Conservation (phyloP, 1,284 basidiomycete genomes). For the Ganoderma lingzhi region DNA sequence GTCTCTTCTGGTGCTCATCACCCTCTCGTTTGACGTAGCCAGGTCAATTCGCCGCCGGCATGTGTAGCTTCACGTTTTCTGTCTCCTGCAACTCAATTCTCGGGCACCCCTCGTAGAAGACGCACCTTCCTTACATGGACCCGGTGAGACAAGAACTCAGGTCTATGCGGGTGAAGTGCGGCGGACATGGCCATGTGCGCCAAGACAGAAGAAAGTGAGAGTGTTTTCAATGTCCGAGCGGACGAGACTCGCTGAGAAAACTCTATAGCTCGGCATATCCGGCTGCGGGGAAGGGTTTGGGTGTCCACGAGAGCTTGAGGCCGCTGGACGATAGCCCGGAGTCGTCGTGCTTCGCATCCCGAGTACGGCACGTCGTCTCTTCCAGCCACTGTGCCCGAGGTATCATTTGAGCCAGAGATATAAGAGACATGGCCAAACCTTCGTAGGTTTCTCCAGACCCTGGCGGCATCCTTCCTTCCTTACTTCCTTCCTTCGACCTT, state of each 20-base stretch:
- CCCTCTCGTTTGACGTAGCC: conserved; percentile 5
- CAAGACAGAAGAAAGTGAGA: conserved; percentile 15
- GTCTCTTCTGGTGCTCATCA: conserved; percentile 13
- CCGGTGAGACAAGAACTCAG: conserved; percentile 13
- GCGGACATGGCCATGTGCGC: conserved; percentile 3
- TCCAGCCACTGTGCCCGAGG: conserved; percentile 3
- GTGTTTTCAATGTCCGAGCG: conserved; percentile 10
- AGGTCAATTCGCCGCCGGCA: conserved; percentile 14
- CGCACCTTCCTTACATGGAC: neutral
- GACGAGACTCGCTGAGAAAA: conserved; percentile 11
- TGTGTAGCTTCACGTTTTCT: conserved; percentile 10
- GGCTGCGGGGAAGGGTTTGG: conserved; percentile 17
- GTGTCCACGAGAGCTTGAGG: conserved; percentile 13
- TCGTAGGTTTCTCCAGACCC: conserved; percentile 12
- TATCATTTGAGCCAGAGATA: conserved; percentile 15
- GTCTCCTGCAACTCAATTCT: conserved; percentile 7
- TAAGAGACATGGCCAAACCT: conserved; percentile 19
- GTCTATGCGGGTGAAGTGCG: conserved; percentile 6
- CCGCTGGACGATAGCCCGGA: conserved; percentile 17
- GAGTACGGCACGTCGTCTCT: conserved; percentile 19
- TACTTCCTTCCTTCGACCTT: neutral
- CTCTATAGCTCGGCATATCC: neutral
- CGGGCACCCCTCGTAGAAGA: conserved; percentile 9
- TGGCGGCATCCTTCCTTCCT: conserved; percentile 10
- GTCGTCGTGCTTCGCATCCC: conserved; percentile 22